Evolutionary conservation across 2,329 filamentous ascomycete genomes (phyloP).

Genomic region (Metarhizium rileyi): DNA sequence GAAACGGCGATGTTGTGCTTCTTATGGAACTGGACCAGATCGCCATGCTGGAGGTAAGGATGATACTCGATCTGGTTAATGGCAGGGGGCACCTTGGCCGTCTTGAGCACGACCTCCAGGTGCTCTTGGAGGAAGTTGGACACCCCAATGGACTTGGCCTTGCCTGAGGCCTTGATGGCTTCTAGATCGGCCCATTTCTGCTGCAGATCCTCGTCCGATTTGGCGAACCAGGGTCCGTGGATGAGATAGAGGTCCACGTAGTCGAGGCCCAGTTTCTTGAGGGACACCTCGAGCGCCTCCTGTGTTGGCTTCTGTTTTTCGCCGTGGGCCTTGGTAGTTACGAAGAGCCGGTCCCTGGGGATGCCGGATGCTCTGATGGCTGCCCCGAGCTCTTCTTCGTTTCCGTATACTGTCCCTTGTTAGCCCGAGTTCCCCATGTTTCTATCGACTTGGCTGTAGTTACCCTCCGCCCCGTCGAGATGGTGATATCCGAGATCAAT

Average conservation of each 20-base stretch:
- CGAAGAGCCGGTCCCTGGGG: constrained; percentile 57
- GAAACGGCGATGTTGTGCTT: constrained; percentile 46
- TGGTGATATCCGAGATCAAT: constrained; percentile 63
- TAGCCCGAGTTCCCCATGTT: background rate
- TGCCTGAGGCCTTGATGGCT: constrained; percentile 56
- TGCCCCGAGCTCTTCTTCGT: constrained; percentile 59
- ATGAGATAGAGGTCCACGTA: constrained; percentile 66
- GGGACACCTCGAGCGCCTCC: constrained; percentile 46
- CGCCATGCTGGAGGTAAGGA: constrained; percentile 60
- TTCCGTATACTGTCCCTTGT: constrained; percentile 44
- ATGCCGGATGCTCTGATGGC: constrained; percentile 60
- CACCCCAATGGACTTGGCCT: constrained; percentile 62
- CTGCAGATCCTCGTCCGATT: constrained; percentile 43
- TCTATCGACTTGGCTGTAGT: constrained; percentile 6
- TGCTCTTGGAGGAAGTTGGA: constrained; percentile 59
- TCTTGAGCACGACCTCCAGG: constrained; percentile 45
- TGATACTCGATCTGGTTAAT: constrained; percentile 79
- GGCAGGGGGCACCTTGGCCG: constrained; percentile 52
- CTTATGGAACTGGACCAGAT: constrained; percentile 47
- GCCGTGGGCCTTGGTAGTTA: constrained; percentile 50
- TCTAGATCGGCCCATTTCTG: constrained; percentile 50
- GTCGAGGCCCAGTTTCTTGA: constrained; percentile 56
- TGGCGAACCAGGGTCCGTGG: constrained; percentile 46
- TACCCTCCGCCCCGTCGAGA: constrained; percentile 65
- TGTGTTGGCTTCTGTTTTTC: constrained; percentile 29